Evolutionary conservation across 2,329 filamentous ascomycete species (phyloP), one percentile per base, ranked within the genome.

Genomic region (Elsinoe arachidis): DNA sequence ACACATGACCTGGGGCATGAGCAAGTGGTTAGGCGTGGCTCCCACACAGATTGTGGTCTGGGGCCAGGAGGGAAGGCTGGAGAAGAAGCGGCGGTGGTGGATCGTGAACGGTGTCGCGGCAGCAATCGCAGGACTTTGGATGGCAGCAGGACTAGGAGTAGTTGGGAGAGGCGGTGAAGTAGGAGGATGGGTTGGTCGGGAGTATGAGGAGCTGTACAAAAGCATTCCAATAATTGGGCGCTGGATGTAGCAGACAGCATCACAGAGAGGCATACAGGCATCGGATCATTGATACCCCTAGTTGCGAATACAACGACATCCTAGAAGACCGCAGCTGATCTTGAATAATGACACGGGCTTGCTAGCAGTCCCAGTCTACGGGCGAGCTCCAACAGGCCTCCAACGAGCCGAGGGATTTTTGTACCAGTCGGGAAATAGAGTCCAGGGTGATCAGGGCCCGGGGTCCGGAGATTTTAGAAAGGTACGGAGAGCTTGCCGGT

Each of bases 1-100:
- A 59, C 91, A 96, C 73, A 84, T 91, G 69, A 81, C 88, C 6
- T 95, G 90, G 82, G 91, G 91, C 2, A 82, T 83, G 73, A 88
- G 89, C n/a, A 86, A 83, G 70, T 96, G 89, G 87, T 74, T 91
- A 59, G 83, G 83, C 0, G 75, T 80, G 47, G 78, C 84, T 53
- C 85, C 86, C 17, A 76, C 78, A 1, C 61, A 79, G 70, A 65
- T 82, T 70, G 74, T 74, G 64, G 68, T 72, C 65, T 68, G 76
- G 68, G 74, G 74, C 68, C 72, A 64, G 68, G 71, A 74, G 65
- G 77, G 77, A 35, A 75, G 78, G 52, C 70, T 78, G 61, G 74
- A 76, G 59, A 79, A 80, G 67, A 83, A 84, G 67, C 79, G 83
- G 66, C 81, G 81, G 64, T 87, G 87, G 83, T 83, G 88, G 73